phyloP scores from a whole-genome alignment of 106 monocot genomes.

The Narthecium ossifragum region DNA sequence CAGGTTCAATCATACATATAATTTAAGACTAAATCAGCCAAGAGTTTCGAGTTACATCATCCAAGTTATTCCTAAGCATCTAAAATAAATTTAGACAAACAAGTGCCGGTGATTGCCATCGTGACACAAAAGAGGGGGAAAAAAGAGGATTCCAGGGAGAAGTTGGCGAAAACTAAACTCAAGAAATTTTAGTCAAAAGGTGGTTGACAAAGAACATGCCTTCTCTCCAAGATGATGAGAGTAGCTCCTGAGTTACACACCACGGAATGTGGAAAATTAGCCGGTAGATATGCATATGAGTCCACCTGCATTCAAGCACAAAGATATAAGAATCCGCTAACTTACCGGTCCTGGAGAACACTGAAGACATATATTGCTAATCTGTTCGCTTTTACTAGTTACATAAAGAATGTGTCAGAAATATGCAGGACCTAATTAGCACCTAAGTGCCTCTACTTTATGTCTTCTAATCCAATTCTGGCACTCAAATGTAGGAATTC shows the following conservation, averaged over 20 bases:
- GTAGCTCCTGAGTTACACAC: slow-evolving; percentile 37
- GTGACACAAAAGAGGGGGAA: not conserved
- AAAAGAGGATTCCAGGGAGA: not conserved
- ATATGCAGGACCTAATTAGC: too few relatives aligned
- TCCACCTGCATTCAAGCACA: slow-evolving; percentile 52
- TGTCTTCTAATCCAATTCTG: too few relatives aligned
- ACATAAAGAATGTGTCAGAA: too few relatives aligned
- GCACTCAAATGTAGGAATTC: too few relatives aligned
- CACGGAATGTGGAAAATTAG: slow-evolving; percentile 48
- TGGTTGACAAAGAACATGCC: slow-evolving; percentile 38
- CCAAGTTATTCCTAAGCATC: too few relatives aligned
- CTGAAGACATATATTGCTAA: too few relatives aligned
- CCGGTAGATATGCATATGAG: slow-evolving; percentile 79
- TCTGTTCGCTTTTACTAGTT: too few relatives aligned
- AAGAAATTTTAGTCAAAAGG: not conserved
- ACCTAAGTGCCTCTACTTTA: too few relatives aligned
- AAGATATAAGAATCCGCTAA: slow-evolving; percentile 1
- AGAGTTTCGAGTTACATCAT: not conserved
- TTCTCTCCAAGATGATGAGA: slow-evolving; percentile 76
- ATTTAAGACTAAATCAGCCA: not conserved
- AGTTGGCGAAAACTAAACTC: not conserved
- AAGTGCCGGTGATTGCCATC: too few relatives aligned
- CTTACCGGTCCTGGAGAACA: too few relatives aligned
- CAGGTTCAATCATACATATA: too few relatives aligned
- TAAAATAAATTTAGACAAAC: too few relatives aligned